phyloP scores from a whole-genome alignment of 345 rosid species.

The Sapria himalayana region DNA sequence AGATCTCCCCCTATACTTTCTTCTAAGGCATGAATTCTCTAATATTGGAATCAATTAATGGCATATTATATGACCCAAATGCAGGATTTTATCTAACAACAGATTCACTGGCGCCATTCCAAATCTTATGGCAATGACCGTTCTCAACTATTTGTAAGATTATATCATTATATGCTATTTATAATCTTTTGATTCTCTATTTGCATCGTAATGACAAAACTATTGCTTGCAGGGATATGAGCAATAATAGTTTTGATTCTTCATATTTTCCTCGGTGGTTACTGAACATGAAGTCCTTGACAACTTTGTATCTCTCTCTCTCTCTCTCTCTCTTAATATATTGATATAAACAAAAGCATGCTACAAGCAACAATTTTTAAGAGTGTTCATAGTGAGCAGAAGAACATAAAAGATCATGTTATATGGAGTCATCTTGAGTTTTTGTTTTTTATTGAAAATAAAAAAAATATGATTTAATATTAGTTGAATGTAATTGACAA shows the following conservation, averaged over 20 bases:
- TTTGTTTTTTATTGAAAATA: too few relatives aligned
- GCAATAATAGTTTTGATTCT: conserved; percentile 44
- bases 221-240: conserved; percentile 41
- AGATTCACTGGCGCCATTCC: conserved; percentile 36
- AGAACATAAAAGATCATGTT: too few relatives aligned
- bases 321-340: background rate
- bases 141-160: conserved; percentile 52
- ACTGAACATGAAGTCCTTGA: conserved; percentile 19
- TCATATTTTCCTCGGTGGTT: conserved; percentile 45
- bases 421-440: too few relatives aligned
- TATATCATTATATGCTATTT: background rate
- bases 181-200: background rate
- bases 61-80: conserved; percentile 3
- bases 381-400: too few relatives aligned
- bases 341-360: background rate
- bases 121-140: conserved; percentile 27
- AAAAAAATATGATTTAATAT: too few relatives aligned
- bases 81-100: conserved; percentile 65
- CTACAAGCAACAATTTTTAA: too few relatives aligned
- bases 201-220: background rate
- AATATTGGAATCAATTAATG: too few relatives aligned
- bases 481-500: too few relatives aligned
- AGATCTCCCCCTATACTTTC: too few relatives aligned
- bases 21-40: too few relatives aligned
- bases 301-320: conserved; percentile 45